Percentiles rank a stretch among this genome's conserved stretches.
Conservation (phyloP, 441 rosid genomes). For the Croton laevigatus region DNA sequence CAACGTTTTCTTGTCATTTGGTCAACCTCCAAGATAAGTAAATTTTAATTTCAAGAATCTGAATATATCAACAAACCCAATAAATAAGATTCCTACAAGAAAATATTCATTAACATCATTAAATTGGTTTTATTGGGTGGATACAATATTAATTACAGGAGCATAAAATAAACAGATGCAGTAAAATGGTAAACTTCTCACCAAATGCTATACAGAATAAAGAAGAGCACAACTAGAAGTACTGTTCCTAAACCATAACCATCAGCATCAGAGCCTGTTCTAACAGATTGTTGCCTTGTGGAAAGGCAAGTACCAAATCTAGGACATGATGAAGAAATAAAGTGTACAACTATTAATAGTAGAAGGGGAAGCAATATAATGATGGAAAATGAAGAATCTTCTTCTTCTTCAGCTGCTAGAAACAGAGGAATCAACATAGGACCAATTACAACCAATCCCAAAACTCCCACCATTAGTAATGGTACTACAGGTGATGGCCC, state of each 20-base stretch:
- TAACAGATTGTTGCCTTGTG: background rate
- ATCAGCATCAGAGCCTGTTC: conserved; percentile 22
- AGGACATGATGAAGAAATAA: conserved; percentile 23
- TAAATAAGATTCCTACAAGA: no score
- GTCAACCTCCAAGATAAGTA: no score
- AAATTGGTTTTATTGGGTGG: background rate
- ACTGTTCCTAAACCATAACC: conserved; percentile 43
- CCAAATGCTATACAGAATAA: conserved; percentile 29
- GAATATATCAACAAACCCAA: no score
- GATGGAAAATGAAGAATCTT: conserved; percentile 8
- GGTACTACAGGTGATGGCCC: conserved; percentile 55
- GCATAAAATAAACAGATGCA: background rate
- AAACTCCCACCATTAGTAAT: conserved; percentile 36
- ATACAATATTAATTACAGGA: background rate
- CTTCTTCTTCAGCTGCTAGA: conserved; percentile 1
- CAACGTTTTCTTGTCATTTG: no score
- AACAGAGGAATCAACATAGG: conserved; percentile 28
- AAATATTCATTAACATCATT: no score
- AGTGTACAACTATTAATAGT: conserved; percentile 26
- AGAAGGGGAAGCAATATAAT: conserved; percentile 24
- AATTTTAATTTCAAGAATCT: no score
- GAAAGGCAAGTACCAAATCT: background rate
- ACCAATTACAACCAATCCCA: conserved; percentile 34
- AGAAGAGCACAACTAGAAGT: conserved; percentile 36
- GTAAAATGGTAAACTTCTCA: background rate